Percentiles rank a stretch among this genome's conserved stretches.
Evolutionary conservation across 257 asterid genomes (phyloP).

Genomic region (Buddleja alternifolia): DNA sequence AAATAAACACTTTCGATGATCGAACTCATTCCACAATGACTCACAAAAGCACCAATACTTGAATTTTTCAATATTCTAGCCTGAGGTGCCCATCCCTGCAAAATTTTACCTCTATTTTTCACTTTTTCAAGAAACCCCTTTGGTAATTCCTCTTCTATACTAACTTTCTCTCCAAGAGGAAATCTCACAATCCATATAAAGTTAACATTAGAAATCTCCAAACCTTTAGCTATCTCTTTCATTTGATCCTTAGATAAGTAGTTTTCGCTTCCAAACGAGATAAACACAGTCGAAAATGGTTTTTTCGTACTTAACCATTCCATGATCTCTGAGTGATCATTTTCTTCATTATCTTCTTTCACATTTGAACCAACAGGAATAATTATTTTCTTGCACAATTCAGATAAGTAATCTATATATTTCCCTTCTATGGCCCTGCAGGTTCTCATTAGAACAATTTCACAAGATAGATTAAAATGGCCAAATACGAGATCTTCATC

Average conservation of each 20-base stretch:
- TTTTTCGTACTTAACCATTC: slow-evolving; percentile 38
- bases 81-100: slow-evolving; percentile 55
- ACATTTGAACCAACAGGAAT: slow-evolving; percentile 44
- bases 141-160: slow-evolving; percentile 32
- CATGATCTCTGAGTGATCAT: slow-evolving; percentile 27
- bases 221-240: slow-evolving; percentile 39
- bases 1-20: slow-evolving; percentile 37
- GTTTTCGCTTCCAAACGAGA: slow-evolving; percentile 55
- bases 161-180: slow-evolving; percentile 27
- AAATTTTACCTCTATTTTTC: slow-evolving; percentile 37
- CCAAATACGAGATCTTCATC: slow-evolving; percentile 22
- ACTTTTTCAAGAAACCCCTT: slow-evolving; percentile 45
- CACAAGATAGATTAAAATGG: slow-evolving; percentile 31
- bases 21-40: slow-evolving; percentile 56
- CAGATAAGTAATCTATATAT: slow-evolving; percentile 43
- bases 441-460: slow-evolving; percentile 40
- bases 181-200: slow-evolving; percentile 53
- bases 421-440: slow-evolving; percentile 39
- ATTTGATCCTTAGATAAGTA: slow-evolving; percentile 43
- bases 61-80: slow-evolving; percentile 35
- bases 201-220: slow-evolving; percentile 38
- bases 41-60: slow-evolving; percentile 43
- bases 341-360: background rate
- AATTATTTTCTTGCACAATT: slow-evolving; percentile 20
- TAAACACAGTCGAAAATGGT: slow-evolving; percentile 37